Base-by-base conservation (phyloP, 768 basidiomycete species). In the Clavulina sp. region DNA sequence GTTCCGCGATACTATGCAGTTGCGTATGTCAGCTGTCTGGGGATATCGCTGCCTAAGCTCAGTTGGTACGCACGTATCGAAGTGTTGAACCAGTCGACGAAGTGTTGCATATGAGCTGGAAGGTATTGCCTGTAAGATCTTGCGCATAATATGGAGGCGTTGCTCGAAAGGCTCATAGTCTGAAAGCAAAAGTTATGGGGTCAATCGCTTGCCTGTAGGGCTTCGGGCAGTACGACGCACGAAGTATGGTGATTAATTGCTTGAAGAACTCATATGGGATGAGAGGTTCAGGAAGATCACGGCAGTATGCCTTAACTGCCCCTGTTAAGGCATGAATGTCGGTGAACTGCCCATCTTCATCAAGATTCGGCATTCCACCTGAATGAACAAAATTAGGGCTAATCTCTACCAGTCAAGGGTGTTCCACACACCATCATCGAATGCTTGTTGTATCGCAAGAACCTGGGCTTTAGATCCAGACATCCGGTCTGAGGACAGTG, bases 1-100 rank as follows among this genome's bases (percentile, higher is more conserved):
- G 84, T 60, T 88, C 84, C 3, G 84, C 84, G n/a, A 88, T 82
- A 60, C 84, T 84, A 60, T n/a, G n/a, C n/a, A n/a, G n/a, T n/a
- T n/a, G n/a, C n/a, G 3, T 43, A 31, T 40, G 34, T 29, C 19
- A 2, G 49, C 53, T 29, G 54, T 16, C 5, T 19, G 26, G 16
- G 40, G 19, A 54, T 49, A 13, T 23, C 26, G 32, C 6, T 24
- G 6, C 41, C 21, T 9, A 44, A 7, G 33, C 7, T 55, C 49
- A 53, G 41, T n/a, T 21, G 47, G 33, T 21, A 48, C 24, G 6
- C 46, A 60, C 60, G 50, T 76, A 65, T 89, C 84, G n/a, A 91
- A 71, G 64, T 89, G 87, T 58, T 87, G 84, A 3, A 80, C 69
- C 13, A 89, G 74, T 21, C 86, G 77, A 55, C 74, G 78, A 57